Evolutionary conservation across 1,139 yeast species (phyloP), one percentile per base, ranked within the genome.

Genomic region (Debaryomyces subglobosus): DNA sequence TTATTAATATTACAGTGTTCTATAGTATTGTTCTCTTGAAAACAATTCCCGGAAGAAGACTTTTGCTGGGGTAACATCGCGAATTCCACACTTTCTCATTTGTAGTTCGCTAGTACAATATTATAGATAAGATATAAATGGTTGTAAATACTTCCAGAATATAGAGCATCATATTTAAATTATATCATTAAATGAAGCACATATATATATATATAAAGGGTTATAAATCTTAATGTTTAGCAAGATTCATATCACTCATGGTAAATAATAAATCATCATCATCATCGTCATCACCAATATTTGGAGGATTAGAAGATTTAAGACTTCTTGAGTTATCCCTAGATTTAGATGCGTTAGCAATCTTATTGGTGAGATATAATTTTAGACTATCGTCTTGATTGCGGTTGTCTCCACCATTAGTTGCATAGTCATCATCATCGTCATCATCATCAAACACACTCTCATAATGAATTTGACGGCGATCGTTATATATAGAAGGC

Each of bases 211-310:
- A 21, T 30, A 18, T 34, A 40, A 21, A 10, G 34, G 33, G n/a
- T n/a, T 27, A 12, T 12, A 20, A 25, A 16, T 30, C n/a, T 48
- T 37, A 49, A 30, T 52, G 49, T 61, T 69, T 71, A 38, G 75
- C 72, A 39, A 76, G 61, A 52, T 86, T 84, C 94, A 88, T 88
- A 61, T 89, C 96, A 63, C 96, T 89, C 96, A 90, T 89, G 27
- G 95, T 86, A 66, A 90, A 90, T 49, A 90, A 71, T 59, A 90
- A 70, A 52, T 89, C 96, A 54, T 89, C 96, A 53, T 88, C 95
- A 39, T 27, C 35, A 18, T 86, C 90, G 35, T 82, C 86, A 32
- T 79, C 62, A n/a, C 53, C 56, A 5, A 39, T 49, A 41, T 33
- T 24, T n/a, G 44, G 38, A 52, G 40, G 43, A 34, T 44, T 43